A percentile compares a stretch with the other conserved stretches of the same genome.
Conservation (phyloP, 2,329 filamentous ascomycete species). For the Botryosphaeria dothidea region DNA sequence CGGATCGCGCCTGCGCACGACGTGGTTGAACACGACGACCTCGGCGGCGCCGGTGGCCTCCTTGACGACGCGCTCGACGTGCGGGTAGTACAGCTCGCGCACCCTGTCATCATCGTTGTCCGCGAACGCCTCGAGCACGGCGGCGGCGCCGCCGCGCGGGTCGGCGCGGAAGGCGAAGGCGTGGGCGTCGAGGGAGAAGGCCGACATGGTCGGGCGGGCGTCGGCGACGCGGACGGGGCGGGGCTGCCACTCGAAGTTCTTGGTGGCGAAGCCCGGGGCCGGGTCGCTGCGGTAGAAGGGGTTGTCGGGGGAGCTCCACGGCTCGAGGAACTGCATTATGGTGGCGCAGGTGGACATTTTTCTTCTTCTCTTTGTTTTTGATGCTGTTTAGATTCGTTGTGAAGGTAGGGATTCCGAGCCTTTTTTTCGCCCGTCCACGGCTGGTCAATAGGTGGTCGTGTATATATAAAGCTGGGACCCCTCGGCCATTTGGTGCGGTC, state of each 20-base stretch:
- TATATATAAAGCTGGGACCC: too few relatives aligned
- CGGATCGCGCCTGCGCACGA: not conserved
- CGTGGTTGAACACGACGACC: slow-evolving; percentile 22
- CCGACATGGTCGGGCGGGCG: slow-evolving; percentile 3
- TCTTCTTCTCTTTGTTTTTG: too few relatives aligned
- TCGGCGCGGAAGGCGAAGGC: slow-evolving; percentile 22
- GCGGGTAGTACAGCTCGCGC: slow-evolving; percentile 20
- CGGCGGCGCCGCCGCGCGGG: not conserved
- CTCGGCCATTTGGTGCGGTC: not conserved
- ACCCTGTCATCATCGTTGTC: slow-evolving; percentile 16
- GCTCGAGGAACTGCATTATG: slow-evolving; percentile 22
- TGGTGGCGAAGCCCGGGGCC: slow-evolving; percentile 3
- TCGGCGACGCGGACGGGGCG: slow-evolving; percentile 11
- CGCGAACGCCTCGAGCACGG: slow-evolving; percentile 12
- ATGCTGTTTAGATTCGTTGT: too few relatives aligned
- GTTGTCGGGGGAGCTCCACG: slow-evolving; percentile 19
- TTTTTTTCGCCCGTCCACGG: too few relatives aligned
- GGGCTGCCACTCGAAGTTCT: slow-evolving; percentile 16
- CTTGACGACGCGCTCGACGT: slow-evolving; percentile 20
- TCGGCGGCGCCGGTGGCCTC: slow-evolving; percentile 19
- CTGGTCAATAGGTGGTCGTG: too few relatives aligned
- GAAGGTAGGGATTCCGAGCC: too few relatives aligned
- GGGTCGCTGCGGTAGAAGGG: slow-evolving; percentile 22
- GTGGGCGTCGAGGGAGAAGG: slow-evolving; percentile 22
- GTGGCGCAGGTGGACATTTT: not conserved